Evolutionary conservation across 805 yeast species (phyloP).

Genomic region (Kockiozyma suomiensis): DNA sequence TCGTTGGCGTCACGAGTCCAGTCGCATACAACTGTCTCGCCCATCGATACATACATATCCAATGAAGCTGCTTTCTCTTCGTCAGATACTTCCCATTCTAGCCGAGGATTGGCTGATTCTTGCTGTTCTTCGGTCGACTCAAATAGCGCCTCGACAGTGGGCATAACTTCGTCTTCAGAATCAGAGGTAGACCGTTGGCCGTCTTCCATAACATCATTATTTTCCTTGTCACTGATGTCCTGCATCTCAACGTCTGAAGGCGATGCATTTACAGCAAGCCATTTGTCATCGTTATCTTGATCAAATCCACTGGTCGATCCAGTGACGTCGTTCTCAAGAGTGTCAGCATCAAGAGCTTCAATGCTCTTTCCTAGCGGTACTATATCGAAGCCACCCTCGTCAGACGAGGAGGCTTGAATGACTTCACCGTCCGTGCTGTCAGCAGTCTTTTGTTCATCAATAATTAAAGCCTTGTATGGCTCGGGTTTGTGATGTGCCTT

Average conservation of each 20-base stretch:
- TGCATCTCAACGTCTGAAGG: slow-evolving; percentile 25
- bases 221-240: slow-evolving; percentile 25
- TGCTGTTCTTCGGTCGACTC: neutral
- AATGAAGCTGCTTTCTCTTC: neutral
- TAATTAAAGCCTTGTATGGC: slow-evolving; percentile 4
- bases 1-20: slow-evolving; percentile 59
- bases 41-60: slow-evolving; percentile 37
- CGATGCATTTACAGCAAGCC: slow-evolving; percentile 2
- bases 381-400: neutral
- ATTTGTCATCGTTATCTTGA: slow-evolving; percentile 8
- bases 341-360: neutral
- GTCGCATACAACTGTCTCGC: slow-evolving; percentile 60
- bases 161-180: slow-evolving; percentile 16
- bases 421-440: neutral
- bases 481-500: neutral
- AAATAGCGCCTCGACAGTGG: neutral
- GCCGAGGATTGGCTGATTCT: neutral
- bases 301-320: slow-evolving; percentile 6
- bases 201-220: neutral
- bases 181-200: neutral
- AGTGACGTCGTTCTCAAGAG: neutral
- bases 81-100: neutral
- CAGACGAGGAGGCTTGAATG: neutral
- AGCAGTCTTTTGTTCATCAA: slow-evolving; percentile 7
- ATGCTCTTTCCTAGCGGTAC: neutral